Conservation (phyloP, 495 filamentous ascomycete genomes). For the Friedmanniomyces endolithicus region DNA sequence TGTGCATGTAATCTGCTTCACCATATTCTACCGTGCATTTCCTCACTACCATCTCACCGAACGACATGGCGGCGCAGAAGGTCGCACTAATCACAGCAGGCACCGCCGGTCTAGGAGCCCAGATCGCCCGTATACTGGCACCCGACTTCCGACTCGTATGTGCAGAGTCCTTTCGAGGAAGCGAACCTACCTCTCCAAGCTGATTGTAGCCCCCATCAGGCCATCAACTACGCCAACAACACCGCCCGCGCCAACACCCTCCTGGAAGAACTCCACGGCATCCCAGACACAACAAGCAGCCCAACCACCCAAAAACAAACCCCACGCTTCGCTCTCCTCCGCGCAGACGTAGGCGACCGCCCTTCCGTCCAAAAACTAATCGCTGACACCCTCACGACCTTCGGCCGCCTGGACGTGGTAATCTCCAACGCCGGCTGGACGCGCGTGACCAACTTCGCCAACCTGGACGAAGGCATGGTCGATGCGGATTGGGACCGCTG, state of each 20-base stretch:
- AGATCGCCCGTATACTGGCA: slow-evolving; percentile 39
- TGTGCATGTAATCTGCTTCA: no score
- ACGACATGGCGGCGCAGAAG: slow-evolving; percentile 29
- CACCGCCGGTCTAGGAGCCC: slow-evolving; percentile 45
- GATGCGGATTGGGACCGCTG: slow-evolving; percentile 47
- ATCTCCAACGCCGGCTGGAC: slow-evolving; percentile 50
- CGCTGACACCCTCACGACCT: slow-evolving; percentile 29
- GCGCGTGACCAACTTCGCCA: slow-evolving; percentile 35
- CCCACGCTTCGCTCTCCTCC: slow-evolving; percentile 33
- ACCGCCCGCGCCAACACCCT: slow-evolving; percentile 33
- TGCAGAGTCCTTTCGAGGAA: no score
- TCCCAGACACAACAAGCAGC: slow-evolving; percentile 13
- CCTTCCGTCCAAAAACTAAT: slow-evolving; percentile 36
- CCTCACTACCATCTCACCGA: not conserved
- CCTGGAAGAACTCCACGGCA: slow-evolving; percentile 32
- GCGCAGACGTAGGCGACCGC: slow-evolving; percentile 39
- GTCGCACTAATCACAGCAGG: slow-evolving; percentile 45
- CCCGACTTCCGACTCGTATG: slow-evolving; percentile 35
- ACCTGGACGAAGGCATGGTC: slow-evolving; percentile 42
- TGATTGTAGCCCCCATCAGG: slow-evolving; percentile 9
- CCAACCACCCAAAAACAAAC: slow-evolving; percentile 1
- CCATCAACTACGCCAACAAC: slow-evolving; percentile 44
- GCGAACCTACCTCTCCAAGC: no score
- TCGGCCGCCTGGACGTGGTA: slow-evolving; percentile 42
- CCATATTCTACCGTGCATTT: not conserved